A percentile compares a stretch with the other conserved stretches of the same genome.
Conservation (phyloP, 805 yeast species). For the Blastobotrys chiropterorum region DNA sequence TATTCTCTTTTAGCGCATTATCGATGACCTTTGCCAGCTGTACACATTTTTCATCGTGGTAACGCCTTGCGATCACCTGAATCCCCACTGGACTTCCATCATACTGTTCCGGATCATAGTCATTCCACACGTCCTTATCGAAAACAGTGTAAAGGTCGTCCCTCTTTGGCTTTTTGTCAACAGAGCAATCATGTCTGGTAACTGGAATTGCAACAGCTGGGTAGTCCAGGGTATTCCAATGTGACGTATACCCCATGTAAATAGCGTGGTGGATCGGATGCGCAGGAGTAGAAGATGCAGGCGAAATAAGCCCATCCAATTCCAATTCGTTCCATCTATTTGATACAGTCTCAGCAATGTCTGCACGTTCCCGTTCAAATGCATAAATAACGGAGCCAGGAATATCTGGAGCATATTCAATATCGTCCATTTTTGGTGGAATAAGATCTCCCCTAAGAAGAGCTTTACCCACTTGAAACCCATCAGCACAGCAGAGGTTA, state of each 20-base stretch:
- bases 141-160: neutral
- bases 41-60: slow-evolving; percentile 52
- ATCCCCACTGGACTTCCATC: slow-evolving; percentile 49
- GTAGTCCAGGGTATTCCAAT: slow-evolving; percentile 17
- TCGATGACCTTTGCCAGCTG: slow-evolving; percentile 24
- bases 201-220: slow-evolving; percentile 17
- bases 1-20: too few relatives aligned
- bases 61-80: slow-evolving; percentile 48
- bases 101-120: slow-evolving; percentile 41
- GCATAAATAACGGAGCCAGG: too few relatives aligned
- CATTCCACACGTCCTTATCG: slow-evolving; percentile 30
- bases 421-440: too few relatives aligned
- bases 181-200: slow-evolving; percentile 34
- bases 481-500: neutral
- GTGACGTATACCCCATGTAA: slow-evolving; percentile 53
- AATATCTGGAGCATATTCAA: neutral
- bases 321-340: slow-evolving; percentile 19
- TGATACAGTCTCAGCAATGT: neutral
- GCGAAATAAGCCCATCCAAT: slow-evolving; percentile 13
- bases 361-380: neutral
- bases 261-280: slow-evolving; percentile 7
- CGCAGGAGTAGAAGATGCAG: slow-evolving; percentile 4
- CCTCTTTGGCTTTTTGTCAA: slow-evolving; percentile 26
- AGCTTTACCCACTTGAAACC: neutral
- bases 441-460: slow-evolving; percentile 2